These are phyloP conservation scores for Sequoia sempervirens DNA, from an alignment of 75 land plant genomes.

Conservation along the genomic window DNA sequence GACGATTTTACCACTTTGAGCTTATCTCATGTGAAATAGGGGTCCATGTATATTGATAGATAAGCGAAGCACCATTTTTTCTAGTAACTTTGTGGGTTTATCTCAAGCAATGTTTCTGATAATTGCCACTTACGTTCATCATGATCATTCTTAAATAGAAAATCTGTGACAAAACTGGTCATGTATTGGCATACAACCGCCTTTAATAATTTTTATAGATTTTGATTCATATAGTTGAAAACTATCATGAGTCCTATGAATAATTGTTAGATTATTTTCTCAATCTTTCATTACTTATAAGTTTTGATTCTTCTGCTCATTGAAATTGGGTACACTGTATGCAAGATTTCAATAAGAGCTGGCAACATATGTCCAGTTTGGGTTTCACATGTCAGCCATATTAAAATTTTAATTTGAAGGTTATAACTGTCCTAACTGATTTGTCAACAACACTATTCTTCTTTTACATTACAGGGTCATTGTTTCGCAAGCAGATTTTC, in stretches of 20 bases:
- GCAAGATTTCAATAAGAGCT: not conserved
- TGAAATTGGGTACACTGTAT: not conserved
- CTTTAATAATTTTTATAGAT: no score
- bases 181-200: no score
- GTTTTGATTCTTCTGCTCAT: not conserved
- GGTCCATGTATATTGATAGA: not conserved
- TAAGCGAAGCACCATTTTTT: not conserved
- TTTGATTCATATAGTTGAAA: no score
- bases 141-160: no score
- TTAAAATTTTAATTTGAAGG: not conserved
- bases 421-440: not conserved
- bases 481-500: constrained; percentile 39
- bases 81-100: not conserved
- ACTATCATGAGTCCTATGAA: no score
- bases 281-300: not conserved
- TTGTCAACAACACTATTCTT: not conserved
- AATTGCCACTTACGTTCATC: not conserved
- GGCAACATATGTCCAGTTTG: not conserved
- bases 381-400: not conserved
- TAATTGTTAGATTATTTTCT: no score
- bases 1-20: no score
- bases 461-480: constrained; percentile 54
- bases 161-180: no score
- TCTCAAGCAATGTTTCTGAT: not conserved
- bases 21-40: not conserved